Evolutionary conservation across 177 flowering plant genomes (phyloP).

Genomic region (Vitis hybrid): DNA sequence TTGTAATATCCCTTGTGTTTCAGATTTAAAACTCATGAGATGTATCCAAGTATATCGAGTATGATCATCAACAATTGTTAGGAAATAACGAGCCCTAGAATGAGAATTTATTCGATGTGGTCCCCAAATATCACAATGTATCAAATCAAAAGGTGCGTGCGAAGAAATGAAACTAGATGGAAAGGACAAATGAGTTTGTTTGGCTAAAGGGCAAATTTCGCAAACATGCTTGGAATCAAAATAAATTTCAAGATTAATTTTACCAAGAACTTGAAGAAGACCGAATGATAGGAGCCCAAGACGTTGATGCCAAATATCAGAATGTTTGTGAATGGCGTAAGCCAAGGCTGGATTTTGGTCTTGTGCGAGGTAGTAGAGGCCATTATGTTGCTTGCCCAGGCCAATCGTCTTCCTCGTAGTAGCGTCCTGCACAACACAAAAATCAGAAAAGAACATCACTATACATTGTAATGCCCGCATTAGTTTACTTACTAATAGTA

Average conservation of each 20-base stretch:
- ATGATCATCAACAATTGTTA: conserved; percentile 28
- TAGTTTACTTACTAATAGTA: too few species aligned
- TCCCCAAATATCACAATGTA: neutral
- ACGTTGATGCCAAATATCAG: conserved; percentile 14
- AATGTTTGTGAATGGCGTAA: neutral
- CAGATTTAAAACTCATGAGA: conserved; percentile 2
- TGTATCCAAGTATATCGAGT: conserved; percentile 15
- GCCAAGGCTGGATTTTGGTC: too few species aligned
- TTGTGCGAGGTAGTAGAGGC: too few species aligned
- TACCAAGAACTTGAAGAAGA: neutral
- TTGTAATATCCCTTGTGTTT: too few species aligned
- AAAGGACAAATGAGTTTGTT: conserved; percentile 17
- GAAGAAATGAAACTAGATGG: neutral
- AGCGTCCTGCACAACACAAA: too few species aligned
- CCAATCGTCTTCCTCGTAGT: too few species aligned
- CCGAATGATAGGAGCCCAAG: conserved; percentile 9
- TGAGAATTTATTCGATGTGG: neutral
- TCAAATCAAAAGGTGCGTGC: conserved; percentile 9
- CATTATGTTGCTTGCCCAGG: too few species aligned
- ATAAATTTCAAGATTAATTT: too few species aligned
- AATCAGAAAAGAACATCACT: too few species aligned
- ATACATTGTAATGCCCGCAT: too few species aligned
- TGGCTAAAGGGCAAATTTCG: neutral
- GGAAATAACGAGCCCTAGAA: conserved; percentile 15
- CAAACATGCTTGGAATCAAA: neutral